Evolutionary conservation across 306 rosid species (phyloP).

Genomic region (Trifolium pratense): DNA sequence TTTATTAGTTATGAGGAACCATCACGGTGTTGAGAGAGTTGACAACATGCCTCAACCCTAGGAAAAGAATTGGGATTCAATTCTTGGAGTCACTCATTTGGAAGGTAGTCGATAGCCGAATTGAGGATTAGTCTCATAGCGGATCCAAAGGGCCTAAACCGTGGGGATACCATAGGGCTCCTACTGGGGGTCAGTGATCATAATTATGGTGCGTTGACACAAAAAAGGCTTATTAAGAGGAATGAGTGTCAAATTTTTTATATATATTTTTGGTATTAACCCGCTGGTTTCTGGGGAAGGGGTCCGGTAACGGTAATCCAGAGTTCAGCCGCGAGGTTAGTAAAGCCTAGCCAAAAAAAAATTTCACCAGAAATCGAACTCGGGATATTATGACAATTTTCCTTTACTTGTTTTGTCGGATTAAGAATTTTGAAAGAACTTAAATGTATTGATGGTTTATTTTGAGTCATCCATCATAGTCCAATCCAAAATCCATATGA

Average conservation of each 20-base stretch:
- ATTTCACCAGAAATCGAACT: not conserved
- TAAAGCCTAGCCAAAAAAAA: no score
- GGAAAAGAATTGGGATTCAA: not conserved
- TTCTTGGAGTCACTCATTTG: not conserved
- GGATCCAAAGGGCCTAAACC: not conserved
- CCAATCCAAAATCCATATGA: constrained; percentile 3
- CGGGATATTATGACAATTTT: not conserved
- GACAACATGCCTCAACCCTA: not conserved
- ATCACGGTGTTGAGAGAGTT: not conserved
- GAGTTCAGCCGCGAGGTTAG: no score
- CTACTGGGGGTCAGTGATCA: not conserved
- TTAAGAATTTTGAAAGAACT: not conserved
- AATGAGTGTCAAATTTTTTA: not conserved
- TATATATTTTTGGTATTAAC: no score
- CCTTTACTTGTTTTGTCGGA: constrained; percentile 30
- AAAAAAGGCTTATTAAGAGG: not conserved
- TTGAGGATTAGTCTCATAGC: not conserved
- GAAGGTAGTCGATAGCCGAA: not conserved
- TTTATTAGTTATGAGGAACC: not conserved
- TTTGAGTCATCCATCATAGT: not conserved
- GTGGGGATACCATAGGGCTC: not conserved
- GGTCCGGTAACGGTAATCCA: no score
- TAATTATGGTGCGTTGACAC: not conserved
- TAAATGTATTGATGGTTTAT: constrained; percentile 23
- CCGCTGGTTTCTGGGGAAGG: no score